Evolutionary conservation across 257 asterid genomes (phyloP), one percentile per base, ranked within the genome.

Genomic region (Rhazya stricta): DNA sequence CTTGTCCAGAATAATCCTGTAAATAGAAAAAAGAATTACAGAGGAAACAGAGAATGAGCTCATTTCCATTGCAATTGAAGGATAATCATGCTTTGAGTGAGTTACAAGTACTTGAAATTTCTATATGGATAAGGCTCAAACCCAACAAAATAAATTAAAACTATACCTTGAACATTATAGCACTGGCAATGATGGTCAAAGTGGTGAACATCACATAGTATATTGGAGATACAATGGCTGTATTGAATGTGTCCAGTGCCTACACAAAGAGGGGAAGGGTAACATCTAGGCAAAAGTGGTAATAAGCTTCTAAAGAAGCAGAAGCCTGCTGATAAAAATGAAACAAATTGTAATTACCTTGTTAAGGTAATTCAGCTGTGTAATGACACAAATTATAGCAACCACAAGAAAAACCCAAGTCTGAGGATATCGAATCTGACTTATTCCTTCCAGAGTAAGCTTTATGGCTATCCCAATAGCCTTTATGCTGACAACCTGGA

Each of bases 191-290:
- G 29, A 91, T 91, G 9, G 98, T 92, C 76, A 92, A 88, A 43
- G 97, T 89, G 71, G 98, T 92, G 88, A 92, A 91, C 97, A 91
- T 85, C 76, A 92, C 98, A 61, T 91, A 92, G 74, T 92, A 89
- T 81, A 92, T 84, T 36, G 98, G 97, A 78, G 98, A 92, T 73
- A 92, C 98, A 25, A 92, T 81, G 43, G 97, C 94, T 0, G 98
- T 85, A 76, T 86, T 87, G 90, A 92, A 92, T 29, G 96, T 89
- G 77, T 91, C 97, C 32, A 92, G 91, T 39, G 97, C 98, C 98
- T 92, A 85, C 41, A 74, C 43, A 79, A 74, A 79, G 32, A 67
- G 13, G 37, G n/a, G 32, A 39, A 69, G 25, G 0, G 29, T 25
- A 67, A 25, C 0, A 58, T 69, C 15, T 50, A 62, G 46, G 11